A percentile compares a stretch with the other conserved stretches of the same genome.
Evolutionary conservation across 352 stramenopile species (phyloP).

Genomic region (Phytophthora brassicae): DNA sequence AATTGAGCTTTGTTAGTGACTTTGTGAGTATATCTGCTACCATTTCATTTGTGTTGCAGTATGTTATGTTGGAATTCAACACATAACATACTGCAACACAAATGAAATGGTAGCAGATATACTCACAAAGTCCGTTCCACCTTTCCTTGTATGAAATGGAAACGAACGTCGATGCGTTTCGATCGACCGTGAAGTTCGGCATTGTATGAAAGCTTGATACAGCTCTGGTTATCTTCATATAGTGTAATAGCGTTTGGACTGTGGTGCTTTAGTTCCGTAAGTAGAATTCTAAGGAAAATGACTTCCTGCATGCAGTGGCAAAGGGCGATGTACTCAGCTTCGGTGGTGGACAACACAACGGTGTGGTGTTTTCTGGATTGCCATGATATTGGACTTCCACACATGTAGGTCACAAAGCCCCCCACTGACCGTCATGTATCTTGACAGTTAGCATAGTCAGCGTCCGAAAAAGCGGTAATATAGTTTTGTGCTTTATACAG

Average conservation of each 20-base stretch:
- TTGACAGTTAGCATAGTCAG: conserved; percentile 30
- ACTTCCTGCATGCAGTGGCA: too few species aligned
- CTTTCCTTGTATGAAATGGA: conserved; percentile 40
- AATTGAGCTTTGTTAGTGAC: background rate
- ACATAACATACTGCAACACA: too few species aligned
- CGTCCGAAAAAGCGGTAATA: conserved; percentile 8
- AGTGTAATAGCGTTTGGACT: conserved; percentile 8
- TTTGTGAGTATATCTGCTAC: conserved; percentile 12
- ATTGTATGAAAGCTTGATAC: conserved; percentile 36
- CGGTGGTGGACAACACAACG: conserved; percentile 28
- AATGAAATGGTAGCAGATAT: too few species aligned
- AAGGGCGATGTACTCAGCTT: conserved; percentile 1
- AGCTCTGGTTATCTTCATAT: conserved; percentile 41
- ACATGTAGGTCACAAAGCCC: conserved; percentile 17
- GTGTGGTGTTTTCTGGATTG: conserved; percentile 23
- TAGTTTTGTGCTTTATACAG: conserved; percentile 2
- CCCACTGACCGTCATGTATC: conserved; percentile 23
- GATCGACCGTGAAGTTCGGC: conserved; percentile 27
- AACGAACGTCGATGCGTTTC: conserved; percentile 42
- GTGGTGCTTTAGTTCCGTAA: background rate
- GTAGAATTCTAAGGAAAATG: too few species aligned
- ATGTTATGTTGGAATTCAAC: too few species aligned
- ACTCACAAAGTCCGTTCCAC: conserved; percentile 23
- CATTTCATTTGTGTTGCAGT: conserved; percentile 13
- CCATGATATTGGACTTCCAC: conserved; percentile 23